Percentiles rank a stretch among this genome's conserved stretches.
Evolutionary conservation across 768 basidiomycete genomes (phyloP).

Genomic region (Amanita thiersii): DNA sequence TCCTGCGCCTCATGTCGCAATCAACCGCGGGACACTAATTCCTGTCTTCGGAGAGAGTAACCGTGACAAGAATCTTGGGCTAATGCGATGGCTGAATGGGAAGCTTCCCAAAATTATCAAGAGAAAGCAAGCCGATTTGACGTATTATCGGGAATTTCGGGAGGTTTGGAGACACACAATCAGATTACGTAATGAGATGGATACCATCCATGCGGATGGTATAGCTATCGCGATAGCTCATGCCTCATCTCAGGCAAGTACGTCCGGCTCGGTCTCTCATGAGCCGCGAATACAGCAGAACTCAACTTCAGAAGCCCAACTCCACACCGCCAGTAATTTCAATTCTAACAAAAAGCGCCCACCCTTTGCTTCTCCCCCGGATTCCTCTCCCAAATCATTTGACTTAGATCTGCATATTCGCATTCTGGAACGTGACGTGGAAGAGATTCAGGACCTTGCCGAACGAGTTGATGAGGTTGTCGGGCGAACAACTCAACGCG

Average conservation of each 20-base stretch:
- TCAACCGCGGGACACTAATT: constrained; percentile 49
- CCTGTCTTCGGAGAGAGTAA: constrained; percentile 53
- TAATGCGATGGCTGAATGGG: constrained; percentile 52
- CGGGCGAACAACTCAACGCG: constrained; percentile 45
- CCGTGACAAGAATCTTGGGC: constrained; percentile 43
- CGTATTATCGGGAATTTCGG: constrained; percentile 29
- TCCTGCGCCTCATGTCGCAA: constrained; percentile 40
- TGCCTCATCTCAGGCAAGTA: too few relatives aligned
- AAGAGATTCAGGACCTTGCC: constrained; percentile 38
- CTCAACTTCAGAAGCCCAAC: too few relatives aligned
- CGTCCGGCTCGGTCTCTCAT: too few relatives aligned
- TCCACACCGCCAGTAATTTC: too few relatives aligned
- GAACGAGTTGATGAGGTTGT: constrained; percentile 31
- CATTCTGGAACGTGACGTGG: constrained; percentile 47
- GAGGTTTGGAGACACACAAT: constrained; percentile 9
- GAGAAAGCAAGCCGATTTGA: constrained; percentile 40
- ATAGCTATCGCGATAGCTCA: too few relatives aligned
- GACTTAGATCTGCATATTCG: constrained; percentile 47
- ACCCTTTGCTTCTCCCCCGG: constrained; percentile 13
- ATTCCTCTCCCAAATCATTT: constrained; percentile 32
- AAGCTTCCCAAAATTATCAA: constrained; percentile 37
- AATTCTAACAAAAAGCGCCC: too few relatives aligned
- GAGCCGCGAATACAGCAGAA: too few relatives aligned
- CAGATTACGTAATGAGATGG: not conserved
- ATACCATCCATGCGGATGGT: not conserved